These are phyloP conservation scores for Ophiostoma fasciatum DNA, from an alignment of 2,329 filamentous ascomycete species.

Conservation along the genomic window DNA sequence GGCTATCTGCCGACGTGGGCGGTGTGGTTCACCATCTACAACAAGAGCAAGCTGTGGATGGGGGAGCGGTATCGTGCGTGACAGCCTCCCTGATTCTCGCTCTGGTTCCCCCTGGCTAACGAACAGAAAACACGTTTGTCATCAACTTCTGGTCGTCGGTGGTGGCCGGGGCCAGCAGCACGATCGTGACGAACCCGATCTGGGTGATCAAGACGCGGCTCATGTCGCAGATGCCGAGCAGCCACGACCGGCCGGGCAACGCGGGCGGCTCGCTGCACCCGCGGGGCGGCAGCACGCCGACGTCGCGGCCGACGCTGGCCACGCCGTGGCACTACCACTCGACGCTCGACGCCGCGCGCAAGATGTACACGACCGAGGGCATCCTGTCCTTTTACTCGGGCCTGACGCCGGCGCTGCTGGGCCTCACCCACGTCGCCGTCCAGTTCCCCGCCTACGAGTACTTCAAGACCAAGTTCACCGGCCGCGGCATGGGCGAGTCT, in stretches of 20 bases:
- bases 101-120: background rate
- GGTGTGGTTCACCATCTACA: conserved; percentile 82
- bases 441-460: conserved; percentile 95
- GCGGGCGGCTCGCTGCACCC: conserved; percentile 30
- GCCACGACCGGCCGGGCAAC: conserved; percentile 31
- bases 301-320: conserved; percentile 38
- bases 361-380: conserved; percentile 91
- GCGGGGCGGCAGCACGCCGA: conserved; percentile 37
- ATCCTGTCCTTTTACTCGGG: conserved; percentile 88
- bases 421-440: conserved; percentile 87
- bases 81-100: background rate
- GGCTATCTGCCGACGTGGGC: conserved; percentile 97
- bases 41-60: conserved; percentile 9
- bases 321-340: conserved; percentile 84
- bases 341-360: conserved; percentile 79
- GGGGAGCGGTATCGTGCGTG: conserved; percentile 4
- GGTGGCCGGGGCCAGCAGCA: conserved; percentile 81
- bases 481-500: conserved; percentile 68
- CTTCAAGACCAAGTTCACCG: conserved; percentile 81
- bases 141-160: conserved; percentile 83
- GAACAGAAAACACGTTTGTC: conserved; percentile 55
- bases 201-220: conserved; percentile 98
- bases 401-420: conserved; percentile 78
- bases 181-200: conserved; percentile 89
- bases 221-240: conserved; percentile 67